Evolutionary conservation across 2,329 filamentous ascomycete species (phyloP), one percentile per base, ranked within the genome.

Genomic region (Trichoderma harzianum): DNA sequence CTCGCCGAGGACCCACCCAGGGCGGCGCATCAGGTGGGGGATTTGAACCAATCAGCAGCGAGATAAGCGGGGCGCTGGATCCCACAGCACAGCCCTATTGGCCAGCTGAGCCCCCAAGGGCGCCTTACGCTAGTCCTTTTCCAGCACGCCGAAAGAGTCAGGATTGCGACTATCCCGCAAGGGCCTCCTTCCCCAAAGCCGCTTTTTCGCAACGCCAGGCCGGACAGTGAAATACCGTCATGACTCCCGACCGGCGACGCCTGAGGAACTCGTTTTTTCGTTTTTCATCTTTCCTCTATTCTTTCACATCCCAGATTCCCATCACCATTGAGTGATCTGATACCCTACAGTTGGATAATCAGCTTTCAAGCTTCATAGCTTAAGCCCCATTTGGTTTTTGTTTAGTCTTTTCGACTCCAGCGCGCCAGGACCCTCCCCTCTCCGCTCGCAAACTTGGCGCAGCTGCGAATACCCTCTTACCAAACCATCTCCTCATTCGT

Each of bases 101-200:
- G 82, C 16, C 39, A 5, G 3, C 1, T 6, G n/a, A 58, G 47
- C 24, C 61, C 21, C 55, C 57, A 60, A 72, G 71, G 71, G 71
- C 70, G 32, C 14, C 47, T 39, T 4, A 64, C 79, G 77, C 82
- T 82, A 82, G 73, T 47, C 82, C 82, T 72, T 69, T 77, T 81
- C 76, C 76, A 82, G 82, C 82, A 83, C 82, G 82, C 82, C 82
- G 82, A 84, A 83, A 78, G 81, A 82, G 79, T 82, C 81, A 80
- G 79, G 76, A 75, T 75, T 79, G 77, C 77, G 80, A 78, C 78
- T 43, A 76, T 78, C 76, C 73, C 74, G 65, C 72, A 70, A 70
- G 64, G 53, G 70, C 72, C 61, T 72, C 69, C 34, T 34, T 61
- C 34, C 34, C 55, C 53, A 47, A 30, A 39, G 70, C 55, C 63